phyloP scores from a whole-genome alignment of 1,139 yeast species.

The Zygosaccharomyces sapae region DNA sequence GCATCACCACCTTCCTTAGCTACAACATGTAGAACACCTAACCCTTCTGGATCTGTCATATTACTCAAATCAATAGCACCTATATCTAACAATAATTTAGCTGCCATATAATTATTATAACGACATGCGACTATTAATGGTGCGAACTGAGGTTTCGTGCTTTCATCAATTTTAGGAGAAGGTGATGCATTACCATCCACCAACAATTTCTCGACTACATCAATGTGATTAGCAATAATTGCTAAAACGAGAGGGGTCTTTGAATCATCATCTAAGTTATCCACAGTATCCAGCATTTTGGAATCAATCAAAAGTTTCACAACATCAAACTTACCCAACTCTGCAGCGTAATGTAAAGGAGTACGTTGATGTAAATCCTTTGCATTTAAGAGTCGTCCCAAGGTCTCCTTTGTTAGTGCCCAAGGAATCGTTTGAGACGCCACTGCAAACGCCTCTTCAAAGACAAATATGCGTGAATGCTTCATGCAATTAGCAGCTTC shows the following conservation, averaged over 20 bases:
- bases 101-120: constrained; percentile 70
- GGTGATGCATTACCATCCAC: constrained; percentile 50
- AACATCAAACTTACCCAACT: constrained; percentile 56
- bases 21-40: constrained; percentile 81
- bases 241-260: constrained; percentile 80
- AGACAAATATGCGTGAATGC: constrained; percentile 38
- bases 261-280: constrained; percentile 63
- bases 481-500: constrained; percentile 39
- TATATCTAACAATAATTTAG: constrained; percentile 51
- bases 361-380: constrained; percentile 66
- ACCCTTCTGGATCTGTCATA: constrained; percentile 80
- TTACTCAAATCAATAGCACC: constrained; percentile 34
- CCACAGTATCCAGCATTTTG: constrained; percentile 32
- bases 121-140: constrained; percentile 91
- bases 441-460: constrained; percentile 26
- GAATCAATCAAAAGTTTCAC: constrained; percentile 42
- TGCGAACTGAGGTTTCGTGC: constrained; percentile 60
- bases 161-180: constrained; percentile 45
- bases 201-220: constrained; percentile 42
- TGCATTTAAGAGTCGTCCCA: constrained; percentile 36
- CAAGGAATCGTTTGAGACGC: constrained; percentile 14
- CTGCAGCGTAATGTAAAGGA: constrained; percentile 86
- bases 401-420: constrained; percentile 21
- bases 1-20: constrained; percentile 75
- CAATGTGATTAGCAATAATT: constrained; percentile 63